Percentiles rank a stretch among this genome's conserved stretches.
These are phyloP conservation scores for Panicum miliaceum DNA, from an alignment of 176 grass and related monocot species.

Conservation along the genomic window DNA sequence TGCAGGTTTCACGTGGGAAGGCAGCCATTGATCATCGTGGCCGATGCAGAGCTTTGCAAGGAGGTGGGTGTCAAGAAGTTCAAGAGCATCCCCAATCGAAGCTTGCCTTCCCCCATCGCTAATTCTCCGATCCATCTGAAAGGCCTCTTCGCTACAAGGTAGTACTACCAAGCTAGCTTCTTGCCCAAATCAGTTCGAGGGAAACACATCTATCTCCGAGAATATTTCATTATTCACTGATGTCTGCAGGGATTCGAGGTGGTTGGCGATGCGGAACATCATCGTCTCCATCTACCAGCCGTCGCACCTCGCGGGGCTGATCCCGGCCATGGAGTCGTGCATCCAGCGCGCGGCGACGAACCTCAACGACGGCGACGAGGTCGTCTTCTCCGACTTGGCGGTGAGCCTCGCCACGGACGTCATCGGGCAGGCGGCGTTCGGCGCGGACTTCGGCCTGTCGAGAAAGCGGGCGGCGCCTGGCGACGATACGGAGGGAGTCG, in stretches of 20 bases:
- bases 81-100: conserved; percentile 46
- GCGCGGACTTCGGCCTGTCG: conserved; percentile 57
- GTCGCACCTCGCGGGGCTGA: conserved; percentile 58
- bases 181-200: not conserved
- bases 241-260: conserved; percentile 55
- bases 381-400: conserved; percentile 62
- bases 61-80: conserved; percentile 59
- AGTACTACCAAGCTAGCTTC: not conserved
- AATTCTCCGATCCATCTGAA: conserved; percentile 37
- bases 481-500: not conserved
- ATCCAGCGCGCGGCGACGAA: not conserved
- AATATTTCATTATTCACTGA: not conserved
- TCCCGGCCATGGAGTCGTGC: conserved; percentile 47
- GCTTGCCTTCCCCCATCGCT: conserved; percentile 27
- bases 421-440: conserved; percentile 68
- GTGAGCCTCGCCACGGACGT: conserved; percentile 62
- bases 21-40: conserved; percentile 45
- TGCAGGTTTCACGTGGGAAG: conserved; percentile 54
- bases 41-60: conserved; percentile 43
- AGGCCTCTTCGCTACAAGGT: conserved; percentile 63
- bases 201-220: not conserved
- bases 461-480: not conserved
- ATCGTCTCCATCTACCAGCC: conserved; percentile 69
- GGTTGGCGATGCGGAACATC: conserved; percentile 54
- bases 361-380: conserved; percentile 1